These are phyloP conservation scores for Lophiotrema nucula DNA, from an alignment of 495 filamentous ascomycete species.

Conservation along the genomic window DNA sequence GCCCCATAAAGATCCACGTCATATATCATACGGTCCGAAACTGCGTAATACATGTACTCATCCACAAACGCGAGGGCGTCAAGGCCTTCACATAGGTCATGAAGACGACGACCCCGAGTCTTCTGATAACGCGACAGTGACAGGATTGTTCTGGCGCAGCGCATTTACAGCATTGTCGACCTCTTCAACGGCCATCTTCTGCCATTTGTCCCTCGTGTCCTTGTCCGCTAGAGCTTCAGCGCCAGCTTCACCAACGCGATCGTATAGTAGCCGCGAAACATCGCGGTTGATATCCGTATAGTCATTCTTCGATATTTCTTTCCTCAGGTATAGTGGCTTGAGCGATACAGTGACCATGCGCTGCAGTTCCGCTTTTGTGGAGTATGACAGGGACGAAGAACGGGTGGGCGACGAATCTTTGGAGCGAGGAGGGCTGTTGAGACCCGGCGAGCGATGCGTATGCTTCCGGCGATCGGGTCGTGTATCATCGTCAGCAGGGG, in stretches of 20 bases:
- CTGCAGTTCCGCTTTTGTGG: slow-evolving; percentile 77
- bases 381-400: slow-evolving; percentile 56
- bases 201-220: slow-evolving; percentile 59
- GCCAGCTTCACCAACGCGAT: slow-evolving; percentile 62
- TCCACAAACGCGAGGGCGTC: too few relatives aligned
- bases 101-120: not conserved
- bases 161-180: slow-evolving; percentile 63
- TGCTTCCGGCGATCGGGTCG: slow-evolving; percentile 26
- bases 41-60: too few relatives aligned
- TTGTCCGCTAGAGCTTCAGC: slow-evolving; percentile 50
- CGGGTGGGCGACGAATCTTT: slow-evolving; percentile 38
- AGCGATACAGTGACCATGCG: slow-evolving; percentile 75
- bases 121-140: not conserved
- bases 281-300: slow-evolving; percentile 85
- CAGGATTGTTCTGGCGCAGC: slow-evolving; percentile 20
- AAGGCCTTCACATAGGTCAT: too few relatives aligned
- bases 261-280: slow-evolving; percentile 81
- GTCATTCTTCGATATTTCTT: slow-evolving; percentile 72
- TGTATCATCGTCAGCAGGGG: slow-evolving; percentile 48
- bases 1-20: too few relatives aligned
- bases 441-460: slow-evolving; percentile 13
- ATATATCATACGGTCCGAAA: too few relatives aligned
- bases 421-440: slow-evolving; percentile 30
- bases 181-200: slow-evolving; percentile 69
- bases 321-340: slow-evolving; percentile 69